Base-by-base conservation (phyloP, 805 yeast species). In the Saccharomyces paradoxus region DNA sequence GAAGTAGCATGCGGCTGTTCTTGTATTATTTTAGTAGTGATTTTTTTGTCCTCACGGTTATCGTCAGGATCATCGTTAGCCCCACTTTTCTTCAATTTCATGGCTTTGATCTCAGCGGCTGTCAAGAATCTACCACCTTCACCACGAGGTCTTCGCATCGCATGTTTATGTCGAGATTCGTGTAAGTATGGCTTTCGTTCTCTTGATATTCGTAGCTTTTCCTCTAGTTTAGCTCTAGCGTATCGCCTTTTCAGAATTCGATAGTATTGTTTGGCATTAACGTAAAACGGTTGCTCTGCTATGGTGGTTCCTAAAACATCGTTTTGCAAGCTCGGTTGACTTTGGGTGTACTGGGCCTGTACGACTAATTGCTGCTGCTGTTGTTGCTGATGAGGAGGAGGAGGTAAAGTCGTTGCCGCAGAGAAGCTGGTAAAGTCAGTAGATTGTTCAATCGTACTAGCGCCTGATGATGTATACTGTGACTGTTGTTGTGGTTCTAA, bases 111-210 rank as follows among this genome's bases (percentile, higher is more conserved):
- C 58, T 81, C 88, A 10, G 96, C 96, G 13, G 98, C 97, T 0
- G 99, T 94, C 56, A 94, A 73, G 62, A 94, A 94, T 57, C 99
- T 77, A 6, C 99, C 99, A 31, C 99, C 99, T 73, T 94, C 98
- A 28, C 99, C 99, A 63, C 99, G 82, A 14, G 99, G 98, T 69
- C 99, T 81, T 67, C 98, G 81, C 99, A 94, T 94, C 2, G 99
- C 99, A 70, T 94, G 99, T 69, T 94, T 92, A 70, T 94, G 99
- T 63, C 99, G 80, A 21, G 97, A 89, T 71, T 94, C 99, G 68
- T 94, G 99, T 50, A 94, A 71, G 70, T 95, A 92, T 12, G 98
- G 97, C 67, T 86, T 86, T 63, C 98, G 81, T 17, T 95, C 95
- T 58, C 96, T 80, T 17, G 94, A 91, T 4, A 87, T 87, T 65